These are phyloP conservation scores for Bromus sterilis DNA, from an alignment of 176 grass and related monocot species.

Conservation along the genomic window DNA sequence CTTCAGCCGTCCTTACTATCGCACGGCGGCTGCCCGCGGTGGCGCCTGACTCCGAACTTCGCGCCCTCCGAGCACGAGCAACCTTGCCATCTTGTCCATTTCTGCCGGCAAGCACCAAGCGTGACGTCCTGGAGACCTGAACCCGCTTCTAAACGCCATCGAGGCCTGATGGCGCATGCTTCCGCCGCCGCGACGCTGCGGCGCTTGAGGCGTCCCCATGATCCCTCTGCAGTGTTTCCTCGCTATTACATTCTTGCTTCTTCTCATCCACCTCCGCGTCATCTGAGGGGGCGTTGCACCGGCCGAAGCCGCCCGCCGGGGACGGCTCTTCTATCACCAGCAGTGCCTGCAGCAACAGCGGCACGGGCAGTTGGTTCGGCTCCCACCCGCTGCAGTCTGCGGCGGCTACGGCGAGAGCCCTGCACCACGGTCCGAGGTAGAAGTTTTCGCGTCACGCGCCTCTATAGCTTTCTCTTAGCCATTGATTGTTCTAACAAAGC, in stretches of 20 bases:
- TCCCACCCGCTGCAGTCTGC: neutral
- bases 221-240: neutral
- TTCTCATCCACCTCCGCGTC: neutral
- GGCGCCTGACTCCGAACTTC: neutral
- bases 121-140: neutral
- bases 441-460: neutral
- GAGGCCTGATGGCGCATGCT: slow-evolving; percentile 12
- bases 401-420: neutral
- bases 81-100: neutral
- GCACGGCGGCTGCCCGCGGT: neutral
- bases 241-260: neutral
- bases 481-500: neutral
- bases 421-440: slow-evolving; percentile 31
- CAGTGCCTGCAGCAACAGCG: neutral
- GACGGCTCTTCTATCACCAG: neutral
- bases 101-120: neutral
- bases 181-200: too few species aligned
- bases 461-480: neutral
- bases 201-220: slow-evolving; percentile 15
- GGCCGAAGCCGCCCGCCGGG: neutral
- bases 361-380: neutral
- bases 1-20: neutral
- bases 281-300: neutral
- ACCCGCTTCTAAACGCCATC: neutral
- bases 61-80: neutral